These are phyloP conservation scores for Eucalyptus pauciflora DNA, from an alignment of 345 rosid species.

Conservation along the genomic window DNA sequence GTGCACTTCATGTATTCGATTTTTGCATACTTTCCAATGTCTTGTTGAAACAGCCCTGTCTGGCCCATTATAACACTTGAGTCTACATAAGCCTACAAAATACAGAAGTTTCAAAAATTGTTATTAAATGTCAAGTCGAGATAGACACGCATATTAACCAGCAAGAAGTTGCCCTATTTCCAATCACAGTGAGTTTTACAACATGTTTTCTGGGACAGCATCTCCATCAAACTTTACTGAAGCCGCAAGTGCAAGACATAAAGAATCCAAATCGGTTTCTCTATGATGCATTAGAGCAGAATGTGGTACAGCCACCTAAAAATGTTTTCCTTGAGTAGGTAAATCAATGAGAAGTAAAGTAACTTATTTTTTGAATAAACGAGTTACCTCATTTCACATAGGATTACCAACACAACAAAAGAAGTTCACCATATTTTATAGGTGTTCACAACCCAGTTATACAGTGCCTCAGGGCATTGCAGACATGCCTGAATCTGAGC, in stretches of 20 bases:
- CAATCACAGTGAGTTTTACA: background rate
- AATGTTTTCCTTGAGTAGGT: background rate
- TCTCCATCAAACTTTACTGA: background rate
- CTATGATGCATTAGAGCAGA: background rate
- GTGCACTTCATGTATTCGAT: conserved; percentile 91
- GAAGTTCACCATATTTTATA: background rate
- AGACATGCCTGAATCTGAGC: background rate
- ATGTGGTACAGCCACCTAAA: background rate
- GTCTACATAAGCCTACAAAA: conserved; percentile 86
- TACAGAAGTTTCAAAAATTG: background rate
- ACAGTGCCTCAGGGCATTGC: background rate
- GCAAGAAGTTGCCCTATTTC: background rate
- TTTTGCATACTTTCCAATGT: conserved; percentile 49
- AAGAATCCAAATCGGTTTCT: background rate
- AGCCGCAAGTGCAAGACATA: background rate
- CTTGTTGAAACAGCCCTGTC: conserved; percentile 64
- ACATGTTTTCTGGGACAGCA: background rate
- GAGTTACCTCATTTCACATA: background rate
- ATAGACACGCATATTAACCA: background rate
- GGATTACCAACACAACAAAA: background rate
- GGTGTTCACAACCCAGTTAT: background rate
- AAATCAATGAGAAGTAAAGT: background rate
- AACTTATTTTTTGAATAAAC: background rate
- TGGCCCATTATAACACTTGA: conserved; percentile 96
- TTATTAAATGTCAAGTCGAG: background rate